Base-by-base conservation (phyloP, 2,329 filamentous ascomycete species). In the Aaosphaeria arxii region DNA sequence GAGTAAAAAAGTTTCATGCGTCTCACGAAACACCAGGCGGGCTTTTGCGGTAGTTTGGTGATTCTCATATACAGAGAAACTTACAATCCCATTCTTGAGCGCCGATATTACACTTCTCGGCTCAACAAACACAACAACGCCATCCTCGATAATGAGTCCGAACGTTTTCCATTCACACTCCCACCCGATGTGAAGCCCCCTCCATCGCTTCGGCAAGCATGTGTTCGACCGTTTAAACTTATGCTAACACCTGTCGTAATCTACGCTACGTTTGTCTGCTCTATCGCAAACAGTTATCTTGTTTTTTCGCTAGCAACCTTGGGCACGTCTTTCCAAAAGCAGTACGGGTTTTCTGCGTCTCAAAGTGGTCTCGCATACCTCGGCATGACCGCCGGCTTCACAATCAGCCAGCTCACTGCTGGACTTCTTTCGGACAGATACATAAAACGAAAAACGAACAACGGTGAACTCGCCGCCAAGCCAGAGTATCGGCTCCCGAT, bases 351-450 rank as follows among this genome's bases (percentile, higher is more conserved):
- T 36, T 24, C 33, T 9, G 40, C 35, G 9, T 44, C 43, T 13
- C 41, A 35, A 11, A 48, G 42, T 24, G 50, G 54, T 1, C 17
- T 50, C 4, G 30, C 30, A 7, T 51, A 39, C 32, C 28, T 41
- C 24, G 41, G 29, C 28, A n/a, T 7, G 9, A 40, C 29, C 30
- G 78, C 87, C 42, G 89, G 94, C 33, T 79, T 79, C 30, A 32
- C 51, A 5, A 5, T 52, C 33, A 39, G 43, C 29, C 39, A 44
- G 2, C 54, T 62, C 2, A 82, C 81, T 59, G 73, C 43, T 33
- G 47, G 54, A 28, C 30, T 41, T 30, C 54, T 52, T 41, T 48
- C 51, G 35, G 48, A 58, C 47, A 67, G 9, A 66, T 72, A 52
- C 40, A 69, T 62, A 46, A 74, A 59, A 70, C 11, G 13, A 28